These are phyloP conservation scores for Leucocoprinus leucothites DNA, from an alignment of 768 basidiomycete species.

Conservation along the genomic window DNA sequence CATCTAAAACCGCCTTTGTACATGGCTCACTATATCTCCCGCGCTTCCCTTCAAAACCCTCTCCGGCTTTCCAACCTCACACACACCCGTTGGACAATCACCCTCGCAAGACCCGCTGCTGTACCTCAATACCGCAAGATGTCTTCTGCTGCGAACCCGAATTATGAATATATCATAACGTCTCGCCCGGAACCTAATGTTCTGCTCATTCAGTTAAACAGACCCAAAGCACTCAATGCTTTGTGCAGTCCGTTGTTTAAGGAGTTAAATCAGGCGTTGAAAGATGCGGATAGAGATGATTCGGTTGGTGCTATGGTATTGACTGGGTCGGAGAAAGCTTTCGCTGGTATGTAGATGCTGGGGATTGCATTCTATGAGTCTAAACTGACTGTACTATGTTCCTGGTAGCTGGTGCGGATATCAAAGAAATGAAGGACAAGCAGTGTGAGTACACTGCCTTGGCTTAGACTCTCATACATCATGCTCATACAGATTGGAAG, in stretches of 20 bases:
- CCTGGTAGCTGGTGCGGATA: slow-evolving; percentile 85
- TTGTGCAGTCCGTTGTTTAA: slow-evolving; percentile 75
- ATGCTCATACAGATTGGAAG: slow-evolving; percentile 32
- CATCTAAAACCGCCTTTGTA: background rate
- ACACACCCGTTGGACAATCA: slow-evolving; percentile 7
- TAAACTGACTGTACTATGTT: background rate
- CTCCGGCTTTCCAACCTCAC: slow-evolving; percentile 5
- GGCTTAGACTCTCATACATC: background rate
- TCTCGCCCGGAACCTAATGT: slow-evolving; percentile 67
- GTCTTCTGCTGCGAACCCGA: slow-evolving; percentile 33
- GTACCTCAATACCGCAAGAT: slow-evolving; percentile 36
- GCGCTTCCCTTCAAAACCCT: slow-evolving; percentile 12
- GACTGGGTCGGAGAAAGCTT: slow-evolving; percentile 90
- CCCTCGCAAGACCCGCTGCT: slow-evolving; percentile 8
- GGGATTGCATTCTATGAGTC: background rate
- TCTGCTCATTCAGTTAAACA: slow-evolving; percentile 81
- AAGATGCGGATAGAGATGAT: slow-evolving; percentile 66
- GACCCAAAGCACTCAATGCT: slow-evolving; percentile 89
- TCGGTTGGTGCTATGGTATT: slow-evolving; percentile 82
- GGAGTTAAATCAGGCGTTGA: slow-evolving; percentile 79
- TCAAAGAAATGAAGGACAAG: slow-evolving; percentile 99
- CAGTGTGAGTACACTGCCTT: slow-evolving; percentile 53
- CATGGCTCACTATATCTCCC: slow-evolving; percentile 24
- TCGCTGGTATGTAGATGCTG: slow-evolving; percentile 70
- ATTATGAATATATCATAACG: slow-evolving; percentile 65